A percentile compares a stretch with the other conserved stretches of the same genome.
These are phyloP conservation scores for Beauveria rudraprayagi DNA, from an alignment of 2,329 filamentous ascomycete genomes.

Conservation along the genomic window DNA sequence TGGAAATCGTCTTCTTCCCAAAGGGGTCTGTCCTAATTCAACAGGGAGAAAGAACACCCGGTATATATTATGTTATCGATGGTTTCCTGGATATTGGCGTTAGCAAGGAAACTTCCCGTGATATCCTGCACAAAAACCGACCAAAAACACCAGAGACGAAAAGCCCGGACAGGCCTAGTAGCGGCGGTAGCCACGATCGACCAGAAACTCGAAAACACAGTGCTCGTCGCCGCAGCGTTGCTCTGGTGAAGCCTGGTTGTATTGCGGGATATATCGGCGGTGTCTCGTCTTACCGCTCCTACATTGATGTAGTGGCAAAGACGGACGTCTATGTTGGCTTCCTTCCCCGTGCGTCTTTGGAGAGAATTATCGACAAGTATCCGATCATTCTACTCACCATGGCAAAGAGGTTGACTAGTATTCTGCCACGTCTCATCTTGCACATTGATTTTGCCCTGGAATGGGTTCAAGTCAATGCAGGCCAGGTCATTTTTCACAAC, in stretches of 20 bases:
- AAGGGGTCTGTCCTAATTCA: slow-evolving; percentile 92
- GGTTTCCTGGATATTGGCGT: slow-evolving; percentile 92
- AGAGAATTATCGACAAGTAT: slow-evolving; percentile 86
- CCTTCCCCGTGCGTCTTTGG: slow-evolving; percentile 73
- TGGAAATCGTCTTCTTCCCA: slow-evolving; percentile 96
- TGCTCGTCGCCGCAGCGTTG: slow-evolving; percentile 60
- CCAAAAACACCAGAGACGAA: background rate
- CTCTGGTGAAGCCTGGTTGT: slow-evolving; percentile 88
- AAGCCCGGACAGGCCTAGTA: background rate
- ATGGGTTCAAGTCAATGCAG: slow-evolving; percentile 94
- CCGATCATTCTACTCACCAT: slow-evolving; percentile 90
- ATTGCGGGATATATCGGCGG: slow-evolving; percentile 92
- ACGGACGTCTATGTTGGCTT: slow-evolving; percentile 98
- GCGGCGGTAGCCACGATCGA: background rate
- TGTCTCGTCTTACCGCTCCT: slow-evolving; percentile 89
- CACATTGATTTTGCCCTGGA: slow-evolving; percentile 98
- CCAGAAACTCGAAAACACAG: slow-evolving; percentile 36
- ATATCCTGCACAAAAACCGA: slow-evolving; percentile 17
- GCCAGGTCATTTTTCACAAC: slow-evolving; percentile 89
- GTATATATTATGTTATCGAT: slow-evolving; percentile 94
- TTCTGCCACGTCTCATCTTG: slow-evolving; percentile 80
- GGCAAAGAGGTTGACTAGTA: slow-evolving; percentile 85
- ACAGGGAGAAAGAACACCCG: slow-evolving; percentile 93
- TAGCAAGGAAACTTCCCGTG: slow-evolving; percentile 36
- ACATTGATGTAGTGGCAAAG: slow-evolving; percentile 93